Evolutionary conservation across 768 basidiomycete genomes (phyloP), one percentile per base, ranked within the genome.

Genomic region (Agrocybe pediades): DNA sequence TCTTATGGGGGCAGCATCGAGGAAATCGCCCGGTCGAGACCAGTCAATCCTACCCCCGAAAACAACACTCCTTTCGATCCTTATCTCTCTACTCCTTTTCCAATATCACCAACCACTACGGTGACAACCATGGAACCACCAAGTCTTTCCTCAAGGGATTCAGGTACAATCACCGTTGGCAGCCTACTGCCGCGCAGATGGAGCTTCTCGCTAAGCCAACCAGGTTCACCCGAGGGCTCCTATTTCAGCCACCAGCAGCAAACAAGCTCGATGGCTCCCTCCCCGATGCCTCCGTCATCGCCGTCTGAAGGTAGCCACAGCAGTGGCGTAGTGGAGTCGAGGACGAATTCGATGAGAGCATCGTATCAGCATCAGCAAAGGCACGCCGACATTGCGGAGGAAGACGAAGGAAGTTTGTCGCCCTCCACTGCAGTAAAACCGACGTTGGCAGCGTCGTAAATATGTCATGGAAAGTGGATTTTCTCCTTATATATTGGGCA

Each of bases 21-120:
- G 16, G 63, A 54, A 46, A 52, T 56, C n/a, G 61, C 54, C 20
- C 55, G 63, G 17, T 65, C 62, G 21, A 74, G 81, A 24, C 78
- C 81, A 4, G 57, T 69, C 39, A 83, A 85, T 52, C 81, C 84
- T 1, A 84, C 82, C 0, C 83, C 84, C 17, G 74, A 80, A 39
- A 71, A 73, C 33, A 76, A 74, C 46, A 49, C 71, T 9, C 67
- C 68, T 0, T 62, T 78, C 5, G 77, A 81, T 53, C 70, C 76
- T 1, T 50, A 68, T 24, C 52, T 78, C 49, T 71, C 75, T 23
- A 74, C 75, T 26, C 72, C 80, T 2, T 80, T 77, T 58, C 77
- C 78, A 9, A 70, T 78, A 8, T 76, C 77, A 19, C 75, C 78
- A 2, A 76, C 74, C 17, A 67, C 71, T 20, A 68, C 67, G 19